phyloP scores from a whole-genome alignment of 2,329 filamentous ascomycete species.

The Colletotrichum chrysophilum region DNA sequence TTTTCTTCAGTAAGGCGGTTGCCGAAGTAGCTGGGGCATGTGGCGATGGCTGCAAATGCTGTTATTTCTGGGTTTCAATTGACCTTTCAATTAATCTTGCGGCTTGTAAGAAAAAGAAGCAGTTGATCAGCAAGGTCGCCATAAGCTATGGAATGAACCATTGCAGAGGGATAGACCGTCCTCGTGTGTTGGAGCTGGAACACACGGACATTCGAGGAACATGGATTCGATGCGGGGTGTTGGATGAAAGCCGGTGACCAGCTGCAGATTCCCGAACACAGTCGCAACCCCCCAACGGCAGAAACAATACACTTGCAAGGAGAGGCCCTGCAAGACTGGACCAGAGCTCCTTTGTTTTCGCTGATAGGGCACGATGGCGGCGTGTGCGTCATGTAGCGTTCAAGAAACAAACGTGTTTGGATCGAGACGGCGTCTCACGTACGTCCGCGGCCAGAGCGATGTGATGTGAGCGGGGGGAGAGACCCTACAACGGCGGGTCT shows the following conservation, averaged over 20 bases:
- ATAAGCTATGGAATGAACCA: not conserved
- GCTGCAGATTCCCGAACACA: not conserved
- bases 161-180: not conserved
- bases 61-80: not conserved
- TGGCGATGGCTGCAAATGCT: not conserved
- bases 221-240: constrained; percentile 8
- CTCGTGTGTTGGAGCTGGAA: not conserved
- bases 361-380: not conserved
- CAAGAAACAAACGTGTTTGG: constrained; percentile 5
- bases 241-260: not conserved
- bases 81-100: not conserved
- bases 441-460: not conserved
- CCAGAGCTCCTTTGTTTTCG: not conserved
- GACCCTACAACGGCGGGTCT: not conserved
- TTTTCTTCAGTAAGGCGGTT: not conserved
- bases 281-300: not conserved
- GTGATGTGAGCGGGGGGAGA: not conserved
- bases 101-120: not conserved
- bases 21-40: not conserved
- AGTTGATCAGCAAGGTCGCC: not conserved
- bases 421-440: constrained; percentile 1
- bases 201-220: not conserved
- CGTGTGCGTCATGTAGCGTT: constrained; percentile 7
- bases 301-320: not conserved
- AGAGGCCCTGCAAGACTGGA: not conserved